phyloP scores from a whole-genome alignment of 23 red algal genomes.

The Chondrus crispus region DNA sequence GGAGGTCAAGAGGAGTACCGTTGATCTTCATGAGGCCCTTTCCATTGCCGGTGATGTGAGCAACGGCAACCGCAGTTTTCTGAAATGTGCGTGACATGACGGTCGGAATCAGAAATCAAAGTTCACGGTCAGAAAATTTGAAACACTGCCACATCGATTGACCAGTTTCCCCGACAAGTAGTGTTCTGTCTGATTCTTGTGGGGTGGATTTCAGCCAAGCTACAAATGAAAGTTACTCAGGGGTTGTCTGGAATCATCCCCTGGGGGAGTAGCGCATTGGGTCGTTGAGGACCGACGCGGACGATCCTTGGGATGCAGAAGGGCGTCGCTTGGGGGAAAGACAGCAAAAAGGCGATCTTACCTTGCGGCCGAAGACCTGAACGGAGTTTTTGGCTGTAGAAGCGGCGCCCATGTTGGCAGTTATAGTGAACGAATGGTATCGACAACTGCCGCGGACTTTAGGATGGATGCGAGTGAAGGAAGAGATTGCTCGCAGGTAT shows the following conservation, averaged over 20 bases:
- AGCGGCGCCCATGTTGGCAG: neutral
- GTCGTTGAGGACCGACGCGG: neutral
- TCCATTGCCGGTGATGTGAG: constrained; percentile 86
- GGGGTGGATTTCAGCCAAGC: neutral
- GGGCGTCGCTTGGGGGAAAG: neutral
- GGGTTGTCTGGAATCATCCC: neutral
- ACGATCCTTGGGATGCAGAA: neutral
- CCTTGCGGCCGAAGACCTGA: constrained; percentile 94
- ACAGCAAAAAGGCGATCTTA: neutral
- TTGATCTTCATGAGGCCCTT: constrained; percentile 99
- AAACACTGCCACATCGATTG: neutral
- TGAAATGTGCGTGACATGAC: neutral
- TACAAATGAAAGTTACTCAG: neutral
- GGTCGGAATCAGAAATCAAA: neutral
- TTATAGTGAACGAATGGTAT: neutral
- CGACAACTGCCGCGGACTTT: too few relatives aligned
- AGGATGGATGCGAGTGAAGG: too few relatives aligned
- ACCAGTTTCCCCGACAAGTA: neutral
- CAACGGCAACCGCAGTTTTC: constrained; percentile 99
- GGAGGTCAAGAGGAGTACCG: constrained; percentile 88
- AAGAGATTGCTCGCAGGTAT: too few relatives aligned
- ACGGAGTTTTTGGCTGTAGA: constrained; percentile 76
- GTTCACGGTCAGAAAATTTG: neutral
- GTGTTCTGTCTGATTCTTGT: neutral
- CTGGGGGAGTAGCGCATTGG: neutral